Evolutionary conservation across 108 stramenopile species (phyloP), one percentile per base, ranked within the genome.

Genomic region (Fistulifera solaris): DNA sequence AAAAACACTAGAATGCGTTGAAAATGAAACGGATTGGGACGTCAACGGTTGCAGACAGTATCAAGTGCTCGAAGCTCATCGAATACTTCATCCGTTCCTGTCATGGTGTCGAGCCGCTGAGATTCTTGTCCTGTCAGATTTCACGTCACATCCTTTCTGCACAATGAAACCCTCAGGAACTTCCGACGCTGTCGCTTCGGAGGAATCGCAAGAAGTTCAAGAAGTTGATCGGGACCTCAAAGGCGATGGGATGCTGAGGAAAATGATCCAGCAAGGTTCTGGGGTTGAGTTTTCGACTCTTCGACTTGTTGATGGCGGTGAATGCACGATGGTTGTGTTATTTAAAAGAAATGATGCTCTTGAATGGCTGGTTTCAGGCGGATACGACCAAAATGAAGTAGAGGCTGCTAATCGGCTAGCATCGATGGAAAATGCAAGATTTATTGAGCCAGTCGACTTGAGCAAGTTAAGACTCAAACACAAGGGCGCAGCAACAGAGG

Each of bases 251-350:
- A 69, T 81, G 28, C 68, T 91, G 25, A 57, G 81, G 13, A 53
- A 51, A 46, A 80, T 87, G 83, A 91, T 91, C 38, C 78, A 91
- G 40, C 71, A 76, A 23, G 74, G 62, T 42, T 91, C 89, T 1
- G 89, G 89, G 18, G 89, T 91, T 17, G 81, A 80, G 44, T 91
- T 91, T 59, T 63, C 83, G 39, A 91, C 89, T 10, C 59, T 91
- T 1, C 65, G 83, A 48, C 75, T 91, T 5, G 85, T 78, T 22
- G 89, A 91, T 56, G 83, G 75, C 18, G 80, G 78, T 21, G 83
- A 87, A 18, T 84, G 83, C 57, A 76, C 85, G 3, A 78, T 91
- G 71, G 77, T 91, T 43, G 85, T 91, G 3, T 43, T 91, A 22
- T 91, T 91, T 38, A 77, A 76, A 38, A 84, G 73, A 52, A 55